These are phyloP conservation scores for Scenedesmus sp. DNA, from an alignment of 163 green algal genomes.

Conservation along the genomic window DNA sequence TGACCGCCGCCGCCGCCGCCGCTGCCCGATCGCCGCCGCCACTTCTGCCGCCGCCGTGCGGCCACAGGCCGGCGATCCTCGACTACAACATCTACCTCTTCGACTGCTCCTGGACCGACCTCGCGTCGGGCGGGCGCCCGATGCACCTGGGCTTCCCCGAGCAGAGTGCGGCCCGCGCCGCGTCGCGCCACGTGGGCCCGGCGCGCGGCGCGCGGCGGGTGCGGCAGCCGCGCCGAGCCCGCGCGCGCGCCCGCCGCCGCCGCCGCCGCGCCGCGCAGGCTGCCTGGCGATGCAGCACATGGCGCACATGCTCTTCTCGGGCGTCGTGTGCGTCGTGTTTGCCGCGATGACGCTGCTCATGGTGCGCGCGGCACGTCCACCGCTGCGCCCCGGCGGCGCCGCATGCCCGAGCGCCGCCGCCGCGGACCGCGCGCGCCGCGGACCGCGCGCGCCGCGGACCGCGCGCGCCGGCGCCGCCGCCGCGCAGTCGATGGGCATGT, in stretches of 20 bases:
- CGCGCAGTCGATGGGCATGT: slow-evolving; percentile 16
- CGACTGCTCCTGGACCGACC: not conserved
- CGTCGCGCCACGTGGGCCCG: not conserved
- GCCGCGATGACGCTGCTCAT: slow-evolving; percentile 35
- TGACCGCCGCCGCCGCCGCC: too few relatives aligned
- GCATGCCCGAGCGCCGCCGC: too few relatives aligned
- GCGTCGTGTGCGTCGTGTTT: slow-evolving; percentile 14
- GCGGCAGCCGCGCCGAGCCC: too few relatives aligned
- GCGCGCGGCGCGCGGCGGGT: too few relatives aligned
- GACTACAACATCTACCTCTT: slow-evolving; percentile 19
- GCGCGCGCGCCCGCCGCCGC: too few relatives aligned
- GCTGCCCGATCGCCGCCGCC: too few relatives aligned
- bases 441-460: too few relatives aligned
- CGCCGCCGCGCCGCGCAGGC: slow-evolving; percentile 26
- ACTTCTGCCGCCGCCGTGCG: too few relatives aligned
- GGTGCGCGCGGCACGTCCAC: slow-evolving; percentile 43
- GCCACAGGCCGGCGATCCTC: not conserved
- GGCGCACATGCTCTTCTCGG: slow-evolving; percentile 40
- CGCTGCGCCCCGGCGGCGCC: too few relatives aligned
- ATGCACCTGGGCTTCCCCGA: slow-evolving; percentile 9
- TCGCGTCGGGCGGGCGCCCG: not conserved
- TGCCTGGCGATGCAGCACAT: slow-evolving; percentile 47
- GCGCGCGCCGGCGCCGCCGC: too few relatives aligned
- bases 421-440: too few relatives aligned
- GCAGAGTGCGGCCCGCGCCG: not conserved